These are phyloP conservation scores for Plantago lanceolata DNA, from an alignment of 305 asterid genomes.

Conservation along the genomic window DNA sequence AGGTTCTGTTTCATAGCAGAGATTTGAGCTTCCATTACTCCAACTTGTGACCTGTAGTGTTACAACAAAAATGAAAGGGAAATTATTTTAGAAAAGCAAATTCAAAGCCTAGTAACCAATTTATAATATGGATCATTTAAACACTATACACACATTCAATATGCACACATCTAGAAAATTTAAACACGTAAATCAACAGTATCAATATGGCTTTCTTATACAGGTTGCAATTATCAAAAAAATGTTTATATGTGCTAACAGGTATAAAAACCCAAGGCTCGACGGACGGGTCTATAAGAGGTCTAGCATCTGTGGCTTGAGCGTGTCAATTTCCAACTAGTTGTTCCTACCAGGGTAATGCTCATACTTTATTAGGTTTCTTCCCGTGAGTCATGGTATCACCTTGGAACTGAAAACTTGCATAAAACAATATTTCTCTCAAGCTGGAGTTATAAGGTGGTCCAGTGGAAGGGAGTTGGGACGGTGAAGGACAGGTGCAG, in stretches of 20 bases:
- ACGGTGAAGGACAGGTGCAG: too few species aligned
- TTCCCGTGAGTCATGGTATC: not conserved
- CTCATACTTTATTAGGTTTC: not conserved
- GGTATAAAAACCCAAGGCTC: too few species aligned
- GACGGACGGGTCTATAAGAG: not conserved
- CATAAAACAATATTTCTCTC: too few species aligned
- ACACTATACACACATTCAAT: too few species aligned
- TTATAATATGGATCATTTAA: too few species aligned
- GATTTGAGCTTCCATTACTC: constrained; percentile 55
- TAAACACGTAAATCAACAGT: too few species aligned
- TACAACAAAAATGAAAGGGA: constrained; percentile 15
- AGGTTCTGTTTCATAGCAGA: constrained; percentile 68
- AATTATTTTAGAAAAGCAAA: not conserved
- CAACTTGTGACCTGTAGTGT: constrained; percentile 54
- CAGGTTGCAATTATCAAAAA: not conserved
- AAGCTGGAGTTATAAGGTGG: too few species aligned
- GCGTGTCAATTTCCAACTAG: not conserved
- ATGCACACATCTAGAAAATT: too few species aligned
- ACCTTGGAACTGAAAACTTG: too few species aligned
- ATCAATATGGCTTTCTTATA: too few species aligned
- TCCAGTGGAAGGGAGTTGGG: too few species aligned
- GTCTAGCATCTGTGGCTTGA: not conserved
- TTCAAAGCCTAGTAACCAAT: not conserved
- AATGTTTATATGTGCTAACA: not conserved
- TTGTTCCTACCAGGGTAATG: not conserved